These are phyloP conservation scores for Myotisia sp. DNA, from an alignment of 2,329 filamentous ascomycete species.

Conservation along the genomic window DNA sequence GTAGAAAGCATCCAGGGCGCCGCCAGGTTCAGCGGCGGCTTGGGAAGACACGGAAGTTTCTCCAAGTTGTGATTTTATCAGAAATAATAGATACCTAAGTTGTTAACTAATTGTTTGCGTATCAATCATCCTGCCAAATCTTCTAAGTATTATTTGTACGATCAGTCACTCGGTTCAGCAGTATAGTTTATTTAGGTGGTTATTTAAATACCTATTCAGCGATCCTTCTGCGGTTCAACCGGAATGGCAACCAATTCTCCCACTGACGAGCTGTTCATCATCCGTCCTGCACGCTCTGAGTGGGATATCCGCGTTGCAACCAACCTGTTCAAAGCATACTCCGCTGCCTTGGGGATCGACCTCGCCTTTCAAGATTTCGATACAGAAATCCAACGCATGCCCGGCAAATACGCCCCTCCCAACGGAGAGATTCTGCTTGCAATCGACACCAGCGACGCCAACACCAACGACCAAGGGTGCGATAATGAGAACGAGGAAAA, in stretches of 20 bases:
- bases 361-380: constrained; percentile 44
- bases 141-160: too few relatives aligned
- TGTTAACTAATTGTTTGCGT: too few relatives aligned
- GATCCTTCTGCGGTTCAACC: too few relatives aligned
- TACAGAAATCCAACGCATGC: constrained; percentile 38
- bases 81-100: too few relatives aligned
- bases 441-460: neutral
- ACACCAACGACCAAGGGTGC: constrained; percentile 1
- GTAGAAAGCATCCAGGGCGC: constrained; percentile 14
- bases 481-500: neutral
- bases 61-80: too few relatives aligned
- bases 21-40: constrained; percentile 1
- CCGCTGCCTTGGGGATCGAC: constrained; percentile 36
- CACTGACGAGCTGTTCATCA: constrained; percentile 5
- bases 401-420: constrained; percentile 37
- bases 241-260: too few relatives aligned
- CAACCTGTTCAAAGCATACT: constrained; percentile 30
- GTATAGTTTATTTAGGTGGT: too few relatives aligned
- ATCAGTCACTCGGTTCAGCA: too few relatives aligned
- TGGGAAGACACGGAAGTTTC: neutral
- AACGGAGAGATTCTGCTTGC: constrained; percentile 9
- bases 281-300: constrained; percentile 8
- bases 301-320: constrained; percentile 6
- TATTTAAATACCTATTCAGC: too few relatives aligned
- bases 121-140: too few relatives aligned